Conservation (phyloP, 2,329 filamentous ascomycete genomes). For the Mycogone perniciosa region DNA sequence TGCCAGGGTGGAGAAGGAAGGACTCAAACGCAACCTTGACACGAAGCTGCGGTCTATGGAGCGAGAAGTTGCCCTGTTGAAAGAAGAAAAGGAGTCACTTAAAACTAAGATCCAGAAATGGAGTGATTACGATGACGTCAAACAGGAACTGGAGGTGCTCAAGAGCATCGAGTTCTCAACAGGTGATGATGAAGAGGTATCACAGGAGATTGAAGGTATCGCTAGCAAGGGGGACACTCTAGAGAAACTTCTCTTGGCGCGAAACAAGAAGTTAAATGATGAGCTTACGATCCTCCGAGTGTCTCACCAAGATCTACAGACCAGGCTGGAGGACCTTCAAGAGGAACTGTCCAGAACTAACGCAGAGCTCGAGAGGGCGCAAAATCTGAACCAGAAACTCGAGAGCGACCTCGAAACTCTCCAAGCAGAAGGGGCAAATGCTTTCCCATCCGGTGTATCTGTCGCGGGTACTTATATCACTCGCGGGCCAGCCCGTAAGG, state of each 20-base stretch:
- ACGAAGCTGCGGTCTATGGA: conserved; percentile 71
- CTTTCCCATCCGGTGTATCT: conserved; percentile 83
- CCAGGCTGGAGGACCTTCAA: conserved; percentile 70
- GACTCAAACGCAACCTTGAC: conserved; percentile 70
- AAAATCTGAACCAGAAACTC: conserved; percentile 77
- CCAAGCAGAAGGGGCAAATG: conserved; percentile 77
- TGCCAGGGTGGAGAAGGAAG: conserved; percentile 74
- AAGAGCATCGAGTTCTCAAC: conserved; percentile 97
- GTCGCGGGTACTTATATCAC: conserved; percentile 86
- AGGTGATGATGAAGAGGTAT: conserved; percentile 69
- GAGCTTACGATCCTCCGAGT: conserved; percentile 89
- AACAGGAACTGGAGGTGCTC: conserved; percentile 90
- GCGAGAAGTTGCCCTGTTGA: conserved; percentile 66
- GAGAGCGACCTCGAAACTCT: conserved; percentile 87
- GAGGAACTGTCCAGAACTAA: conserved; percentile 79
- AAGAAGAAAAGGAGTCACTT: conserved; percentile 73
- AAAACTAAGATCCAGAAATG: conserved; percentile 80
- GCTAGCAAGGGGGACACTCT: conserved; percentile 63
- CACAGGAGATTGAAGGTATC: conserved; percentile 33
- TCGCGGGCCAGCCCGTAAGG: conserved; percentile 55
- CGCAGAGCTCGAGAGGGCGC: conserved; percentile 77
- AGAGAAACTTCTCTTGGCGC: conserved; percentile 82
- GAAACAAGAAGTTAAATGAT: conserved; percentile 94
- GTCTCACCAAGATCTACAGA: conserved; percentile 86
- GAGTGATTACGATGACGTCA: conserved; percentile 93